Evolutionary conservation across 1,284 basidiomycete species (phyloP), one percentile per base, ranked within the genome.

Genomic region (Trichosporon sp.): DNA sequence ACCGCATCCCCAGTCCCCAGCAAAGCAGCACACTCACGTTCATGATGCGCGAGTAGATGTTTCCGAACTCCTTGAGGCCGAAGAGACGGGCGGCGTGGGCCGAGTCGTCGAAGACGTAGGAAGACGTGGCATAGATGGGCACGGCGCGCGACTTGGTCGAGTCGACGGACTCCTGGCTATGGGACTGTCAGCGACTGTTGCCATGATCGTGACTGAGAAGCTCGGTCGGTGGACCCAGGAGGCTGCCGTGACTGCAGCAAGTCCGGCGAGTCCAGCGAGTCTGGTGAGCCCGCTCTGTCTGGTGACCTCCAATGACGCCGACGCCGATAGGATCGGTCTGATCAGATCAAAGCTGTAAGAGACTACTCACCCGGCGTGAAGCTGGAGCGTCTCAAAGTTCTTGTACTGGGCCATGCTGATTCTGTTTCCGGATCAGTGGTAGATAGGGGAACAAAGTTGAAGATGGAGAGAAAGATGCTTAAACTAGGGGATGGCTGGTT

Each of bases 61-160:
- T 86, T 13, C 90, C 90, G 29, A 85, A 80, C 10, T 86, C 81
- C 71, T 86, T 86, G 66, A 93, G 79, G 19, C 86, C 89, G 77
- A 92, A 94, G 56, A 95, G 84, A 75, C 92, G 88, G 23, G 91
- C 90, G 7, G 84, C 92, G 71, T 95, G 91, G 86, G 90, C 69
- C 7, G 88, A 87, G 74, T 89, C 81, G 73, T 91, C 88, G 83
- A 93, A 92, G 27, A 88, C 87, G 72, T 87, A 92, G 65, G 88
- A 89, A 49, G 66, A 32, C 33, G 66, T 65, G 13, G 66, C 64
- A 52, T 68, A 68, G 64, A 68, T 68, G 64, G 66, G 66, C 40
- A 68, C 66, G 23, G 66, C 66, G 16, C 64, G 64, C 57, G 66
- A 65, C 57, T 65, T 65, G 59, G 66, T 68, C 25, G 64, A 54